Conservation (phyloP, 345 rosid species). For the Diplotaxis tenuifolia region DNA sequence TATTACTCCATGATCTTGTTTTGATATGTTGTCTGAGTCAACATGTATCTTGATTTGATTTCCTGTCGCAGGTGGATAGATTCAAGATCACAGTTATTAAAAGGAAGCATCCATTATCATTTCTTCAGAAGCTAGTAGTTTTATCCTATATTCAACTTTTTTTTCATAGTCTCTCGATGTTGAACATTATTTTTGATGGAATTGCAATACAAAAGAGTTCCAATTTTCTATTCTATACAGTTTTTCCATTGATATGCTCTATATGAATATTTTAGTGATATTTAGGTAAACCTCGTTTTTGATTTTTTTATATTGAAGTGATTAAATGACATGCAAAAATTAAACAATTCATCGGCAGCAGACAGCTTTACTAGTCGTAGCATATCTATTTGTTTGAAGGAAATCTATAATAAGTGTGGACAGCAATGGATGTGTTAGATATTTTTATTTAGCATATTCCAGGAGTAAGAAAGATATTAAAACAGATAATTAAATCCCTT, state of each 20-base stretch:
- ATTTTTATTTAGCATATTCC: neutral
- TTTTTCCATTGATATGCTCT: no score
- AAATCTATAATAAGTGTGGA: neutral
- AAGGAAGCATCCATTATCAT: conserved; percentile 12
- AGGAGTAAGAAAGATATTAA: neutral
- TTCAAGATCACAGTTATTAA: conserved; percentile 2
- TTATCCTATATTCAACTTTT: conserved; percentile 5
- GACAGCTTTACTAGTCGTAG: conserved; percentile 1
- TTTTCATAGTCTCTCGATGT: conserved; percentile 16
- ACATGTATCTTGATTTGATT: neutral
- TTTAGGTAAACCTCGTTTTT: neutral
- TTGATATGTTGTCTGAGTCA: neutral
- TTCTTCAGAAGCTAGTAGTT: conserved; percentile 12
- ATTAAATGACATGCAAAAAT: neutral
- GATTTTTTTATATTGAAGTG: neutral
- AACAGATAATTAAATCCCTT: conserved; percentile 6
- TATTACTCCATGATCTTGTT: neutral
- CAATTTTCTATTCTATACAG: no score
- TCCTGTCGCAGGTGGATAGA: conserved; percentile 4
- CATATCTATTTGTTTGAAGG: neutral
- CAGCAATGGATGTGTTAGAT: neutral
- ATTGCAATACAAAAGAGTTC: neutral
- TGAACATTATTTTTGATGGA: conserved; percentile 1
- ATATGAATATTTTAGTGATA: no score
- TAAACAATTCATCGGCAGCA: neutral